Evolutionary conservation across 1,139 yeast species (phyloP).

Genomic region (Scheffersomyces parashehatae): DNA sequence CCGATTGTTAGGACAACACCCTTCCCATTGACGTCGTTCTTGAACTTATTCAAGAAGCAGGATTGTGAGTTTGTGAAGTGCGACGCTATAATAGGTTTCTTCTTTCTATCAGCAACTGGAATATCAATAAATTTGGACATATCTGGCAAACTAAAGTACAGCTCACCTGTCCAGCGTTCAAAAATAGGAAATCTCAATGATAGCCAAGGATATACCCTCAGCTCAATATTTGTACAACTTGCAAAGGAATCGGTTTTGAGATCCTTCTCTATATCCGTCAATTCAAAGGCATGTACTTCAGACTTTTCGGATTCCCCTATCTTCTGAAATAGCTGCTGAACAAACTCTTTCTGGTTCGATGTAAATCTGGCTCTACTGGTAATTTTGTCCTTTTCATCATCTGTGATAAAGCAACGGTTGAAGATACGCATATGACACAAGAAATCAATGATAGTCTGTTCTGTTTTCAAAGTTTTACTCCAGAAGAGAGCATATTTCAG

Average conservation of each 20-base stretch:
- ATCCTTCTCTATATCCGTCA: not conserved
- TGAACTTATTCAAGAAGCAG: not conserved
- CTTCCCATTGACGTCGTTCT: slow-evolving; percentile 25
- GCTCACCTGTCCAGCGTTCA: slow-evolving; percentile 16
- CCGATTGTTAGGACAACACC: slow-evolving; percentile 37
- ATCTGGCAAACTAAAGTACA: too few species aligned
- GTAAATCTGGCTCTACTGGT: not conserved
- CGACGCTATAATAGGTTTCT: slow-evolving; percentile 3
- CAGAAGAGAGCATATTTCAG: not conserved
- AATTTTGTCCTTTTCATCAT: not conserved
- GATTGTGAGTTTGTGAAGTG: not conserved
- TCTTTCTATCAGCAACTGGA: not conserved
- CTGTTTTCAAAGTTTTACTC: slow-evolving; percentile 8
- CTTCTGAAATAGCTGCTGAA: not conserved
- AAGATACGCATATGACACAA: slow-evolving; percentile 11
- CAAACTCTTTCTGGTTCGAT: not conserved
- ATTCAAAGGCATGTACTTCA: not conserved
- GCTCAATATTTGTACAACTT: not conserved
- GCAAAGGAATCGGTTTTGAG: not conserved
- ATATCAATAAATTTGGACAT: too few species aligned
- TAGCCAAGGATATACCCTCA: slow-evolving; percentile 24
- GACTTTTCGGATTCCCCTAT: too few species aligned
- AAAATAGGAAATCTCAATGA: slow-evolving; percentile 23
- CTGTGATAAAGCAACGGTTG: slow-evolving; percentile 10
- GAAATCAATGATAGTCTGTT: slow-evolving; percentile 11